Evolutionary conservation across 208 protist species (phyloP).

Genomic region (Sergeia podlipaevii): DNA sequence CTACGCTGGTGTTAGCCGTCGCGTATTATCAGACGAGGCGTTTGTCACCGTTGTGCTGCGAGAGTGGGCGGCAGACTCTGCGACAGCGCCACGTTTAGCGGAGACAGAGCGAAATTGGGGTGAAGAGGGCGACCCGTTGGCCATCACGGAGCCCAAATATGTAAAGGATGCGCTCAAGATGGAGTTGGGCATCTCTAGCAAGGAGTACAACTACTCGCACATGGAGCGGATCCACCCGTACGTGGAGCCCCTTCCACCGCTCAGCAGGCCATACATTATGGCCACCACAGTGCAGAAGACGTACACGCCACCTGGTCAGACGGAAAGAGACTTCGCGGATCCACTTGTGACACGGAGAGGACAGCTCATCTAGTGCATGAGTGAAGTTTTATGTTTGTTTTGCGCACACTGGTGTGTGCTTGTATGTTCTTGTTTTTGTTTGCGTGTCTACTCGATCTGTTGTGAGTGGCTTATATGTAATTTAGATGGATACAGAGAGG

Average conservation of each 20-base stretch:
- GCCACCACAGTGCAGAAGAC: conserved; percentile 35
- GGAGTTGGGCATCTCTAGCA: conserved; percentile 42
- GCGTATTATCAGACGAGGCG: conserved; percentile 53
- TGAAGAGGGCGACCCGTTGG: conserved; percentile 60
- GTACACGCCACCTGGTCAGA: conserved; percentile 25
- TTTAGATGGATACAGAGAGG: no score
- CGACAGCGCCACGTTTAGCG: conserved; percentile 40
- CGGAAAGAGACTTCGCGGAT: conserved; percentile 30
- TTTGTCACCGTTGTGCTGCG: conserved; percentile 67
- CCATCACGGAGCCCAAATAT: conserved; percentile 34
- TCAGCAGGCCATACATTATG: conserved; percentile 64
- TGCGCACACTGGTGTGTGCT: no score
- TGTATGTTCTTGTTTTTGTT: no score
- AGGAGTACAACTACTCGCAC: conserved; percentile 74
- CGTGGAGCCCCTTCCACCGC: conserved; percentile 59
- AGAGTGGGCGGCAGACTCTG: conserved; percentile 65
- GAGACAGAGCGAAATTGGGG: conserved; percentile 76
- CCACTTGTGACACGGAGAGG: conserved; percentile 51
- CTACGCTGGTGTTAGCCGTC: conserved; percentile 62
- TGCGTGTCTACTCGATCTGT: no score
- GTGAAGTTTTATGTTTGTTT: no score
- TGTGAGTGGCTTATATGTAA: no score
- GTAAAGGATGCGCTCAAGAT: conserved; percentile 67
- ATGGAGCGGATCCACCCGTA: conserved; percentile 71
- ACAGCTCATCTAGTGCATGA: conserved; percentile 18